Base-by-base conservation (phyloP, 2,329 filamentous ascomycete species). In the Microcera coccophila region DNA sequence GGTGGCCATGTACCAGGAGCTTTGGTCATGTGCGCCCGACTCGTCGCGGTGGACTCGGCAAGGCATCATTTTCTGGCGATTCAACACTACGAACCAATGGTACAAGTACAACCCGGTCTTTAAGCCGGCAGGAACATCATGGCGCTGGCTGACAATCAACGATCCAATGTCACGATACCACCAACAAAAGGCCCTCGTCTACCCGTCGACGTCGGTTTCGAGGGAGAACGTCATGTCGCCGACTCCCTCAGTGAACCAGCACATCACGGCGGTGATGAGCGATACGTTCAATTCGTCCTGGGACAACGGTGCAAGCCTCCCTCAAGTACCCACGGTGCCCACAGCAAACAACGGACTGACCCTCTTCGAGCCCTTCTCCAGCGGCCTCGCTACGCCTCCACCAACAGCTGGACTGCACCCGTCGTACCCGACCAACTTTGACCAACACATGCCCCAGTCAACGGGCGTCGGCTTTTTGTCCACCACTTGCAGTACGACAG, bases 1-100 rank as follows among this genome's bases (percentile, higher is more conserved):
- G 60, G 78, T 83, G 35, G 78, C 78, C 59, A 84, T 84, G 80
- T 79, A 81, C 60, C 81, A 84, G 60, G 81, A 84, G 66, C 71
- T 84, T 26, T 82, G 75, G 72, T 82, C 78, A 3, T 66, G 66
- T 49, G 63, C 75, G 4, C 72, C 72, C 5, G 69, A 71, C 44
- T 66, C 64, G 14, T 60, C 58, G 35, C 61, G 67, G 53, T 83
- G 78, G 76, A 73, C 68, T 9, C 74, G 78, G n/a, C 75, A 79
- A 38, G 74, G 71, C 24, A 74, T 83, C 43, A 70, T 84, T 41
- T 70, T 84, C 28, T 84, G 81, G 81, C 79, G 78, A 2, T 84
- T 84, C 60, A 69, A 68, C 59, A 69, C 67, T 10, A 69, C 72
- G 62, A 64, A 78, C 71, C 52, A 70, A 66, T 78, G 74, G 64